These are phyloP conservation scores for Neonectria neomacrospora DNA, from an alignment of 2,329 filamentous ascomycete species.

Conservation along the genomic window DNA sequence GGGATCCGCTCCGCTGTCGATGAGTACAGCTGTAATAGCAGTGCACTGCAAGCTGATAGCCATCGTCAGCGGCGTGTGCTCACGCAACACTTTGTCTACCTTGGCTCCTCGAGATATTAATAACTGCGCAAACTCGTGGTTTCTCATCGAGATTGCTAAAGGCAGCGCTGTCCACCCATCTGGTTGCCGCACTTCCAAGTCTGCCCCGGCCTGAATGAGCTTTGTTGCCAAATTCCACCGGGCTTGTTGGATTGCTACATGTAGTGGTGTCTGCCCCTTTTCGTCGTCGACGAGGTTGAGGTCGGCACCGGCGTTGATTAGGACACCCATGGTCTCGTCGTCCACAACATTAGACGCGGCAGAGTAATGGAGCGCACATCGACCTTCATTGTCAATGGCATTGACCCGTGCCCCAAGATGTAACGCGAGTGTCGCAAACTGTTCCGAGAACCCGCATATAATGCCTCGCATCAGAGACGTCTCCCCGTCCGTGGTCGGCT, in stretches of 20 bases:
- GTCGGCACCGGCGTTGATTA: constrained; percentile 41
- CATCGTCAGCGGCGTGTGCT: constrained; percentile 44
- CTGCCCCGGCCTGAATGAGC: constrained; percentile 42
- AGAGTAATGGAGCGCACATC: constrained; percentile 43
- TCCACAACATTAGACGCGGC: constrained; percentile 43
- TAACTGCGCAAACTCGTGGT: constrained; percentile 43
- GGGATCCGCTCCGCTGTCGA: constrained; percentile 42
- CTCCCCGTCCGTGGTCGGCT: constrained; percentile 42
- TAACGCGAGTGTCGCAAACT: constrained; percentile 42
- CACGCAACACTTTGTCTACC: constrained; percentile 40
- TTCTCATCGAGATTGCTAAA: constrained; percentile 42
- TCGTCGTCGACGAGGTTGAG: constrained; percentile 41
- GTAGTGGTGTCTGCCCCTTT: constrained; percentile 41
- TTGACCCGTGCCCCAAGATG: constrained; percentile 40
- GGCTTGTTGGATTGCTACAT: constrained; percentile 39
- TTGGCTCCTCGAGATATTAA: constrained; percentile 44
- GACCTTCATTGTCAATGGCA: constrained; percentile 41
- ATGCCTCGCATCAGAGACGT: constrained; percentile 44
- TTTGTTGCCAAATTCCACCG: constrained; percentile 41
- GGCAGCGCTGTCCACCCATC: constrained; percentile 45
- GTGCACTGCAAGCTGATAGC: constrained; percentile 43
- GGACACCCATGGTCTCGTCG: constrained; percentile 40
- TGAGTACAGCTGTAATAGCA: constrained; percentile 41
- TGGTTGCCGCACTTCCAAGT: constrained; percentile 40
- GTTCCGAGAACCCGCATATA: constrained; percentile 44